Evolutionary conservation across 805 yeast species (phyloP).

Genomic region (Saturnispora sekii): DNA sequence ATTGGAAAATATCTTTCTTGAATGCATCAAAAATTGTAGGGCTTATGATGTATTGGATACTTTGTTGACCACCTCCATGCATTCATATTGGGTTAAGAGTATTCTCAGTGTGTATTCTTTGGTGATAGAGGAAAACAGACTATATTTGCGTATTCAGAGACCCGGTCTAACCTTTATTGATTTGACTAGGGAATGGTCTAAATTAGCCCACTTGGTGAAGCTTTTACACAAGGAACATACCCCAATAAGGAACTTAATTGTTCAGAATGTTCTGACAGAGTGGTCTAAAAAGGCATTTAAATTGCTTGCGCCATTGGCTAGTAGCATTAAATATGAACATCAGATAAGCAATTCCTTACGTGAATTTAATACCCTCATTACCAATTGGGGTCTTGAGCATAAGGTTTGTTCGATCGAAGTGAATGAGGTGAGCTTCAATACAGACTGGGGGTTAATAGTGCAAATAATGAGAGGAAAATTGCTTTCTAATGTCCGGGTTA

Average conservation of each 20-base stretch:
- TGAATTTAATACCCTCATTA: background rate
- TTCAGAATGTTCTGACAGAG: conserved; percentile 1
- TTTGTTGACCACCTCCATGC: background rate
- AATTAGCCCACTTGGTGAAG: background rate
- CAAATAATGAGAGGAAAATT: background rate
- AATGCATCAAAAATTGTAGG: conserved; percentile 2
- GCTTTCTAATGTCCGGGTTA: background rate
- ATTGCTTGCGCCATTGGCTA: background rate
- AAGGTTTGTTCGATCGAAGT: conserved; percentile 4
- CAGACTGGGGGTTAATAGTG: background rate
- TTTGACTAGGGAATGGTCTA: conserved; percentile 1
- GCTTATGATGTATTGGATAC: conserved; percentile 4
- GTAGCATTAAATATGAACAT: conserved; percentile 1
- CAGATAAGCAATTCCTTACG: conserved; percentile 1
- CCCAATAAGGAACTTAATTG: background rate
- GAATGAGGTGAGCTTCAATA: conserved; percentile 1
- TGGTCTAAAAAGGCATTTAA: conserved; percentile 1
- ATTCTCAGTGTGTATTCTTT: conserved; percentile 1
- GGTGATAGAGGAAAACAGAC: conserved; percentile 4
- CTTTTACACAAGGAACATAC: background rate
- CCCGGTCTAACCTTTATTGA: conserved; percentile 6
- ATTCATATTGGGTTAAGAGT: background rate
- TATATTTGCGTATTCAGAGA: conserved; percentile 2
- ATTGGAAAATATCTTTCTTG: conserved; percentile 1
- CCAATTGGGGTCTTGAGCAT: background rate